Base-by-base conservation (phyloP, 169 alveolate species). In the Cryptosporidium baileyi region DNA sequence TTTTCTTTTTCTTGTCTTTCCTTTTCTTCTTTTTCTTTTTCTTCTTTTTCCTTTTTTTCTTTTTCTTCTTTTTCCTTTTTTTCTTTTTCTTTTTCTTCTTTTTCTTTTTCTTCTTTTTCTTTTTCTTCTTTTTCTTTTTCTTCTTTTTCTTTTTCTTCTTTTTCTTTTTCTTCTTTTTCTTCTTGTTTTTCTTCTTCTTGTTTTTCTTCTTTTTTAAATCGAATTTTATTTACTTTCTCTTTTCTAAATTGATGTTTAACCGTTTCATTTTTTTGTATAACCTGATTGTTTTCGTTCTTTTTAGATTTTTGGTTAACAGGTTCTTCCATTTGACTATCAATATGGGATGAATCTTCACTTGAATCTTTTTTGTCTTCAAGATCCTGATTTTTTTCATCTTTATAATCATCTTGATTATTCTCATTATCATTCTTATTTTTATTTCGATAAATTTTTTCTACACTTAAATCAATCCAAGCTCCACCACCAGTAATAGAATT, bases 401-500 rank as follows among this genome's bases (percentile, higher is more conserved):
- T 32, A 5, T 22, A 15, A 7, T 43, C 85, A 28, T 34, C 49
- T 74, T 30, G 51, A 19, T 5, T 2, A 22, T 65, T 32, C 11
- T 22, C 9, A 26, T 47, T 43, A 13, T 51, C 60, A 8, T 19
- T 28, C 60, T 40, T 41, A 32, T 43, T 44, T 38, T 74, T 40
- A 4, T 28, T 40, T n/a, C 44, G 36, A 24, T 41, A 28, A 1
- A 74, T 51, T 43, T 57, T 57, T 57, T 74, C 85, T 8, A 74
- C 54, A 15, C 74, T 60, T 15, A 34, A 44, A 30, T 57, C 59
- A 13, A 74, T 54, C 85, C 85, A 74, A 0, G 30, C 74, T 15
- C 74, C 65, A 36, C 74, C 74, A 22, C 85, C 85, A 17, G 67
- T 34, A 15, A 74, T 45, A 9, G 85, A 74, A 51, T 74, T 74